Evolutionary conservation across 768 basidiomycete species (phyloP).

Genomic region (Rickenella mellea): DNA sequence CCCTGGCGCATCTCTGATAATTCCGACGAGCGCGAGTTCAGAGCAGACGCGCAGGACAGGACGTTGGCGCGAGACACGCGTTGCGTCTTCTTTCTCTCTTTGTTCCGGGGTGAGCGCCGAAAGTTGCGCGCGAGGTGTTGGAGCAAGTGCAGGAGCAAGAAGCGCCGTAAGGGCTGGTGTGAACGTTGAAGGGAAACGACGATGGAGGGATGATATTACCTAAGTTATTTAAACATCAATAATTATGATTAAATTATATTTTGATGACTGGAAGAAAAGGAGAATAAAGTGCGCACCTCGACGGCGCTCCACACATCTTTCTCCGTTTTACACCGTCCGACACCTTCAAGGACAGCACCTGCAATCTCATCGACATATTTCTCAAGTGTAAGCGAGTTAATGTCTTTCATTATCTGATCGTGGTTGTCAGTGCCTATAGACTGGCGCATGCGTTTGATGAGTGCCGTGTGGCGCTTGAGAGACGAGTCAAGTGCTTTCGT

Average conservation of each 20-base stretch:
- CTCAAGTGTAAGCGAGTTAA: slow-evolving; percentile 81
- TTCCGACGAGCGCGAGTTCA: slow-evolving; percentile 81
- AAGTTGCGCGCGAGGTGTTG: slow-evolving; percentile 27
- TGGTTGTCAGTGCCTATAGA: slow-evolving; percentile 75
- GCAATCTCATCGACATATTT: slow-evolving; percentile 96
- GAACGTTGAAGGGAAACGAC: slow-evolving; percentile 75
- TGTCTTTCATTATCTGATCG: slow-evolving; percentile 87
- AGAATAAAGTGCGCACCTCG: slow-evolving; percentile 48
- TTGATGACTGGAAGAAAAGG: too few relatives aligned
- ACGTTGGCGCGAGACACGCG: slow-evolving; percentile 72
- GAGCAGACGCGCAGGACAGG: slow-evolving; percentile 80
- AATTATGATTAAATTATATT: not conserved
- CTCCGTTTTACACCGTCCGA: slow-evolving; percentile 82
- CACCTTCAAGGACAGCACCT: slow-evolving; percentile 77
- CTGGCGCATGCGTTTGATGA: slow-evolving; percentile 88
- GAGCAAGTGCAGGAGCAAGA: slow-evolving; percentile 32
- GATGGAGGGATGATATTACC: slow-evolving; percentile 84
- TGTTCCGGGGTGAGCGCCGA: slow-evolving; percentile 62
- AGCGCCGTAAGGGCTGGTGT: slow-evolving; percentile 59
- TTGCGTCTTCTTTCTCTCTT: slow-evolving; percentile 84
- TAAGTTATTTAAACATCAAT: slow-evolving; percentile 21
- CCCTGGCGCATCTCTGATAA: slow-evolving; percentile 63
- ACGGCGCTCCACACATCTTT: slow-evolving; percentile 87
- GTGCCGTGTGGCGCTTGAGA: slow-evolving; percentile 88
- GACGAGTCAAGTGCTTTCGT: slow-evolving; percentile 80